Evolutionary conservation across 352 stramenopile genomes (phyloP).

Genomic region (Phytophthora boehmeriae): DNA sequence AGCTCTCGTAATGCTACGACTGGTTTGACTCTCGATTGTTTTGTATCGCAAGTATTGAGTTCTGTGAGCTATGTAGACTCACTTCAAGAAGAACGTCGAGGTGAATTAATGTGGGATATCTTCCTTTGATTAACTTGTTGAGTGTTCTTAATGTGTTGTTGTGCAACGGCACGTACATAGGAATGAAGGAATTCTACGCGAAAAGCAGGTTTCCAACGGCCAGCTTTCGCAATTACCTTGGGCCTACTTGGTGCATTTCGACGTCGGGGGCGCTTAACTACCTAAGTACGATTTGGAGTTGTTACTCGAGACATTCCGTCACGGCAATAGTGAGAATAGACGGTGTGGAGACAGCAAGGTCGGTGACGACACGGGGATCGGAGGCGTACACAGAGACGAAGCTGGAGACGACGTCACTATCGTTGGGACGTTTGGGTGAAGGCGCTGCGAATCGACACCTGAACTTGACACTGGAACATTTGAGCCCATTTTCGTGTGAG

Average conservation of each 20-base stretch:
- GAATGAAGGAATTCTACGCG: conserved; percentile 29
- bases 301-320: conserved; percentile 7
- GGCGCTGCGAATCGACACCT: conserved; percentile 19
- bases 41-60: not conserved
- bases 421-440: conserved; percentile 23
- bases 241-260: conserved; percentile 14
- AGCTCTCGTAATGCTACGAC: not conserved
- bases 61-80: too few relatives aligned
- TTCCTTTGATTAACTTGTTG: conserved; percentile 46
- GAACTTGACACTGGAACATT: conserved; percentile 9
- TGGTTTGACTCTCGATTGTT: not conserved
- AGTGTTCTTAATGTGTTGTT: conserved; percentile 26
- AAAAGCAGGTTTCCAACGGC: conserved; percentile 17
- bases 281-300: not conserved
- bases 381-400: conserved; percentile 37
- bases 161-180: conserved; percentile 35
- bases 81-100: too few relatives aligned
- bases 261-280: not conserved
- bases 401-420: conserved; percentile 37
- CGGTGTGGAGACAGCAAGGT: conserved; percentile 69
- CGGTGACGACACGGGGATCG: conserved; percentile 43
- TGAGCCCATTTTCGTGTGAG: conserved; percentile 74
- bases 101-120: conserved; percentile 18
- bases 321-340: conserved; percentile 66
- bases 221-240: conserved; percentile 6